phyloP scores from a whole-genome alignment of 208 protist genomes.

The Trypanosoma congolense region DNA sequence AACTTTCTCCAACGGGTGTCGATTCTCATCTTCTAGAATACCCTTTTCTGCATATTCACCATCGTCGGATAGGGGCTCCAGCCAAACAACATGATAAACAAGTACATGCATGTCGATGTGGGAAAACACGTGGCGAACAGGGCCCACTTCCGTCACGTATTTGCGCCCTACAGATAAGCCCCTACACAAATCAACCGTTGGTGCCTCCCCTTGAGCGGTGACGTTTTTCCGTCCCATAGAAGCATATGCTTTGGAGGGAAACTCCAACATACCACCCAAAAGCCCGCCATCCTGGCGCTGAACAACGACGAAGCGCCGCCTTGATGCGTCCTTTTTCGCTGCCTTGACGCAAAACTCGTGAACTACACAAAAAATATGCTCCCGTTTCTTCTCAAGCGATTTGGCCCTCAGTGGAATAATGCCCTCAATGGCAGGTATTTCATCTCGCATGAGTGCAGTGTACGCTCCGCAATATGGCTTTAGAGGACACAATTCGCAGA shows the following conservation, averaged over 20 bases:
- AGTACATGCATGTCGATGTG: constrained; percentile 78
- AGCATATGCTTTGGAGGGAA: constrained; percentile 41
- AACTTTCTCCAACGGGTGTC: constrained; percentile 5
- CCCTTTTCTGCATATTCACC: not conserved
- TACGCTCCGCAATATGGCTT: constrained; percentile 46
- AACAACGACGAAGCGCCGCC: constrained; percentile 56
- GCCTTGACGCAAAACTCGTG: constrained; percentile 37
- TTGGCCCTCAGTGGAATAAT: constrained; percentile 65
- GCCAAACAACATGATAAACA: constrained; percentile 53
- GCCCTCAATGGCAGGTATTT: constrained; percentile 67
- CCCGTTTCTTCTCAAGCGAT: constrained; percentile 34
- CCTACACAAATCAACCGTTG: constrained; percentile 4
- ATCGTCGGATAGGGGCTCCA: not conserved
- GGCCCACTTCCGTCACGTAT: constrained; percentile 17
- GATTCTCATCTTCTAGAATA: not conserved
- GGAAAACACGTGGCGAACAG: constrained; percentile 74
- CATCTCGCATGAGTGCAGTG: constrained; percentile 25
- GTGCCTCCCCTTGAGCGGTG: not conserved
- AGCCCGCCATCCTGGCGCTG: constrained; percentile 49
- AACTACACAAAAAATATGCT: constrained; percentile 66
- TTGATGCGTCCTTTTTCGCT: not conserved
- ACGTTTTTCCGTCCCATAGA: constrained; percentile 2
- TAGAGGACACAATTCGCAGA: constrained; percentile 74
- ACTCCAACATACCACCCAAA: constrained; percentile 85
- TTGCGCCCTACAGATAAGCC: constrained; percentile 6